Conservation (phyloP, 1,284 basidiomycete genomes). For the Microbotryum violaceum region DNA sequence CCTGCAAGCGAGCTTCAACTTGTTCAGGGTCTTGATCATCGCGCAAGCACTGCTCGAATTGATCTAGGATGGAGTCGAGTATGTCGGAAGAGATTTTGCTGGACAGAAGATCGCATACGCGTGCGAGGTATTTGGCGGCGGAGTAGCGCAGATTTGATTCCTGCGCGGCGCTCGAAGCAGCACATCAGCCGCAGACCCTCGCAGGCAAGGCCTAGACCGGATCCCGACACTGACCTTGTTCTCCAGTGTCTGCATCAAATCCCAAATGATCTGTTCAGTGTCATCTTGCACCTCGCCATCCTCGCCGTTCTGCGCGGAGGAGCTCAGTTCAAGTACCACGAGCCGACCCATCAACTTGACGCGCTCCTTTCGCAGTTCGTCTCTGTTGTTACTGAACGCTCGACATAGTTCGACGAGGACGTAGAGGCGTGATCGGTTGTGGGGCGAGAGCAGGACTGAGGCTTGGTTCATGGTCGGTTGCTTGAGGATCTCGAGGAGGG, state of each 20-base stretch:
- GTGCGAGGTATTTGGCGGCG: slow-evolving; percentile 83
- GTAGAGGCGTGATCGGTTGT: slow-evolving; percentile 8
- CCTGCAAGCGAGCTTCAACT: slow-evolving; percentile 85
- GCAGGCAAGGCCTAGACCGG: background rate
- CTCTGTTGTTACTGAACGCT: background rate
- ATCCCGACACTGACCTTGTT: slow-evolving; percentile 57
- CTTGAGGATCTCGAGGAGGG: slow-evolving; percentile 14
- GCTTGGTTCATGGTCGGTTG: background rate
- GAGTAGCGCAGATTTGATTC: slow-evolving; percentile 95
- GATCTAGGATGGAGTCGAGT: slow-evolving; percentile 63
- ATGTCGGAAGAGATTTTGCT: slow-evolving; percentile 67
- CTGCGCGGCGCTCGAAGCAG: slow-evolving; percentile 43
- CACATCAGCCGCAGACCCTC: background rate
- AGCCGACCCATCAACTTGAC: slow-evolving; percentile 25
- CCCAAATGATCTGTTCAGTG: slow-evolving; percentile 66
- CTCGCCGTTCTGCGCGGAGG: background rate
- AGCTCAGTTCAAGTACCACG: slow-evolving; percentile 11
- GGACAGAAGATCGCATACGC: slow-evolving; percentile 74
- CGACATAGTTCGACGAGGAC: slow-evolving; percentile 14
- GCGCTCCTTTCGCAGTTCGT: slow-evolving; percentile 1
- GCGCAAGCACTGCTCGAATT: slow-evolving; percentile 56
- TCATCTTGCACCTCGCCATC: slow-evolving; percentile 71
- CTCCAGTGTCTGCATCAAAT: slow-evolving; percentile 65
- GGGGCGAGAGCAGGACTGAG: background rate
- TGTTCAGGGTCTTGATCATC: slow-evolving; percentile 49